Percentiles rank a stretch among this genome's conserved stretches.
phyloP scores from a whole-genome alignment of 768 basidiomycete genomes.

The Hebeloma cylindrosporum region DNA sequence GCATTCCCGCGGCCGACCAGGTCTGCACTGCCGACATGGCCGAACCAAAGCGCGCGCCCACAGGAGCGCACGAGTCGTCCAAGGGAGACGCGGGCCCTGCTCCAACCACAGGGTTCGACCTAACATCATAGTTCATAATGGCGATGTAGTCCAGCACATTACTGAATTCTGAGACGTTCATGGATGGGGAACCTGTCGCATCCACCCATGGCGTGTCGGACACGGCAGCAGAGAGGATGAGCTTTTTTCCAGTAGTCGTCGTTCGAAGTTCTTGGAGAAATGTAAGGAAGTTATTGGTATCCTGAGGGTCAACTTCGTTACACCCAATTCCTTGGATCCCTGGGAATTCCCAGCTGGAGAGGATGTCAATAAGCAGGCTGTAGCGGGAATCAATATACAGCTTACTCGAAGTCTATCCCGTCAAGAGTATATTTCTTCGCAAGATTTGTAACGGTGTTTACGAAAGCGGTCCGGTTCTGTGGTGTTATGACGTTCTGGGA shows the following conservation, averaged over 20 bases:
- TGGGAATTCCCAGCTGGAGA: slow-evolving; percentile 88
- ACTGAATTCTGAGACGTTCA: slow-evolving; percentile 67
- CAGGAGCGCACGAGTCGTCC: slow-evolving; percentile 68
- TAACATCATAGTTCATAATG: slow-evolving; percentile 72
- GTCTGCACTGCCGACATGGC: slow-evolving; percentile 69
- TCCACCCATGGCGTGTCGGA: slow-evolving; percentile 67
- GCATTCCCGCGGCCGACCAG: slow-evolving; percentile 81
- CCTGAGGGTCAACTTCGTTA: slow-evolving; percentile 60
- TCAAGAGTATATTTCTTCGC: slow-evolving; percentile 50
- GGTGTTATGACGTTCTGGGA: slow-evolving; percentile 56
- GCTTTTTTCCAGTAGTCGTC: slow-evolving; percentile 48
- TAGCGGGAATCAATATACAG: slow-evolving; percentile 10
- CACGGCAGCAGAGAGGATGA: slow-evolving; percentile 74
- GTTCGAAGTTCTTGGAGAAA: slow-evolving; percentile 73
- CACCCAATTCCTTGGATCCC: slow-evolving; percentile 64
- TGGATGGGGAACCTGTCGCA: slow-evolving; percentile 51
- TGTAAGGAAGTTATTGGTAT: slow-evolving; percentile 76
- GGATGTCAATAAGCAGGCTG: slow-evolving; percentile 5
- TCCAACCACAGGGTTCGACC: slow-evolving; percentile 50
- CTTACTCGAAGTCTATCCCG: slow-evolving; percentile 72
- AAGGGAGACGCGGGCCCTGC: slow-evolving; percentile 85
- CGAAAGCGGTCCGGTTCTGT: slow-evolving; percentile 57
- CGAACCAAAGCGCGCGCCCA: slow-evolving; percentile 64
- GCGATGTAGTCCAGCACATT: slow-evolving; percentile 72
- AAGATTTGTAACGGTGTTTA: slow-evolving; percentile 50